Evolutionary conservation across 495 filamentous ascomycete species (phyloP), one percentile per base, ranked within the genome.

Genomic region (Podospora tetraspora): DNA sequence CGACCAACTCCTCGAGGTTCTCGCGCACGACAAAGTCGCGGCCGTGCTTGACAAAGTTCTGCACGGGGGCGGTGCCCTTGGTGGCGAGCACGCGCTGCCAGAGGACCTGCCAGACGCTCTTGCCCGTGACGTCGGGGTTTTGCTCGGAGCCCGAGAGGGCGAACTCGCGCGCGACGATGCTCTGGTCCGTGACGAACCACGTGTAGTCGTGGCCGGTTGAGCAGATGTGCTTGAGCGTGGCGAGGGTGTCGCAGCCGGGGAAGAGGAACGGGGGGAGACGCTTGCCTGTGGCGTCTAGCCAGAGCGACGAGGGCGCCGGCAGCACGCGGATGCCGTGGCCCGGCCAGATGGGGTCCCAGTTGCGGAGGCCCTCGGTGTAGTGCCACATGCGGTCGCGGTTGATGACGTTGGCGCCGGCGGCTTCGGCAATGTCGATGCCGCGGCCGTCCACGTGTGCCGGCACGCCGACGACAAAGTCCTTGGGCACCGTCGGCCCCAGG

Each of bases 331-430:
- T 85, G 24, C 83, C 83, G 73, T 85, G 83, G 24, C 68, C 63
- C 0, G 83, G 83, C 83, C 83, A 85, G 68, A 85, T 84, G 34
- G 81, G 76, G 52, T 83, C 69, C 82, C 83, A 85, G 69, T 85
- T 85, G 58, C 80, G 77, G 12, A 85, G 70, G 0, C 83, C 83
- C 66, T 85, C 83, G 11, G 83, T 85, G 69, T 85, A 85, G 68
- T 84, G 83, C 83, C 83, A 84, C 83, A 84, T 84, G 6, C 83
- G 68, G 63, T 85, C 83, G 57, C 78, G 74, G 70, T 85, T 85
- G 76, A 85, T 74, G 64, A 84, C 64, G 57, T 79, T 72, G 3
- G 81, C 83, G 11, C 83, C 83, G 1, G 76, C 78, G 0, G 63
- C 27, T 69, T 84, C 79, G 13, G 83, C 71, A 19, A 84, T 84